A percentile compares a stretch with the other conserved stretches of the same genome.
phyloP scores from a whole-genome alignment of 1,284 basidiomycete species.

The Trichosporon sp. region DNA sequence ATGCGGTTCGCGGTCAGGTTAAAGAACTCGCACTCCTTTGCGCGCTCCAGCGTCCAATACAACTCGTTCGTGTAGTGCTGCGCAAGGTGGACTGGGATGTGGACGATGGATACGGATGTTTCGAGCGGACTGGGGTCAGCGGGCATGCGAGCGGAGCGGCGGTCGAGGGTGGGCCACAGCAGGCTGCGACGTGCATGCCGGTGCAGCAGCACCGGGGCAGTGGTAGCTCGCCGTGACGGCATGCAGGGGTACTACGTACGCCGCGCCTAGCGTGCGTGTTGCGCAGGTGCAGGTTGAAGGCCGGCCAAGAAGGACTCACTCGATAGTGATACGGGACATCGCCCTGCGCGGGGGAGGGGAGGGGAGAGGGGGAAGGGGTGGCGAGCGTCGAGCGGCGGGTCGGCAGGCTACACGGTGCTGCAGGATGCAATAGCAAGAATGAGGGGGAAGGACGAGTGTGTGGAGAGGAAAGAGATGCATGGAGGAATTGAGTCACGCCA shows the following conservation, averaged over 20 bases:
- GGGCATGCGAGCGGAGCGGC: not conserved
- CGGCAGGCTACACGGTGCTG: not conserved
- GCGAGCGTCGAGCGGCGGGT: too few relatives aligned
- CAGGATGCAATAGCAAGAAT: not conserved
- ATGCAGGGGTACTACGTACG: not conserved
- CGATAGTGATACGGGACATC: constrained; percentile 2
- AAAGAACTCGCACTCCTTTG: constrained; percentile 35
- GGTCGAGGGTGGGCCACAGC: not conserved
- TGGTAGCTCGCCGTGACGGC: not conserved
- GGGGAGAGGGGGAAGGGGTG: not conserved
- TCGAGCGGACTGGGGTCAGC: constrained; percentile 27
- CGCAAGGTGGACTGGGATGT: constrained; percentile 34
- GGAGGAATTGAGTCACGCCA: not conserved
- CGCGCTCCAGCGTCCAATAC: constrained; percentile 42
- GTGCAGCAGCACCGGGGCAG: not conserved
- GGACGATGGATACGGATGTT: constrained; percentile 39
- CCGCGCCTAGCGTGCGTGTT: not conserved
- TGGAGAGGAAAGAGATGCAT: not conserved
- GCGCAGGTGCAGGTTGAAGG: not conserved
- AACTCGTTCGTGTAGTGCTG: constrained; percentile 27
- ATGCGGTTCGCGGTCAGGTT: constrained; percentile 42
- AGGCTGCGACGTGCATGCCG: not conserved
- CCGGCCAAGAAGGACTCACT: not conserved
- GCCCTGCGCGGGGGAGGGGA: not conserved
- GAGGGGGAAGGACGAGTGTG: not conserved